Percentiles rank a stretch among this genome's conserved stretches.
These are phyloP conservation scores for Nitzschia sp. DNA, from an alignment of 108 stramenopile genomes.

Conservation along the genomic window DNA sequence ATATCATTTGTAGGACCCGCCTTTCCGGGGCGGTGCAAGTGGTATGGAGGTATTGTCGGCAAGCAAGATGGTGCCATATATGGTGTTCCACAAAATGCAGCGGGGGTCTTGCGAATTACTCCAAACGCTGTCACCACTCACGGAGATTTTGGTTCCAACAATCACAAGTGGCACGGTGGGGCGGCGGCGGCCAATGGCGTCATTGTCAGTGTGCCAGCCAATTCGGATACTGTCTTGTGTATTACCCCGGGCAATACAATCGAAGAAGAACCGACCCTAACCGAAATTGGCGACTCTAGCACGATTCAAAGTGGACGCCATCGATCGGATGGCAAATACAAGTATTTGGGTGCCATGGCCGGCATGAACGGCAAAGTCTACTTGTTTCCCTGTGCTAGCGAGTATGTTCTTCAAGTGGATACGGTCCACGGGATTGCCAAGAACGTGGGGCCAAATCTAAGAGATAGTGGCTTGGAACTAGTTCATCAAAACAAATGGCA, in stretches of 20 bases:
- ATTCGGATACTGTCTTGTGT: conserved; percentile 77
- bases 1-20: conserved; percentile 59
- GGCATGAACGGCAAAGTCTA: conserved; percentile 78
- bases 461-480: conserved; percentile 59
- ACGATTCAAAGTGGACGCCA: conserved; percentile 66
- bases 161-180: conserved; percentile 90
- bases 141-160: conserved; percentile 52
- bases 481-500: conserved; percentile 90
- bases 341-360: conserved; percentile 81
- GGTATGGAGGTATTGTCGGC: conserved; percentile 87
- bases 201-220: conserved; percentile 79
- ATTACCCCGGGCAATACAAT: conserved; percentile 43
- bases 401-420: conserved; percentile 75
- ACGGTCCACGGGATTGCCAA: conserved; percentile 34
- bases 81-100: conserved; percentile 82
- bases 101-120: conserved; percentile 65
- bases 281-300: conserved; percentile 29
- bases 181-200: conserved; percentile 61
- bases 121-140: conserved; percentile 59
- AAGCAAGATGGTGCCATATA: conserved; percentile 80
- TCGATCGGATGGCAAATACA: conserved; percentile 85
- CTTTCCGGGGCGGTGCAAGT: conserved; percentile 77
- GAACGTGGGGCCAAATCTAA: conserved; percentile 70
- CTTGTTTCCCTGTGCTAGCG: conserved; percentile 77
- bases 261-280: conserved; percentile 13